Base-by-base conservation (phyloP, 257 asterid genomes). In the Catharanthus roseus region DNA sequence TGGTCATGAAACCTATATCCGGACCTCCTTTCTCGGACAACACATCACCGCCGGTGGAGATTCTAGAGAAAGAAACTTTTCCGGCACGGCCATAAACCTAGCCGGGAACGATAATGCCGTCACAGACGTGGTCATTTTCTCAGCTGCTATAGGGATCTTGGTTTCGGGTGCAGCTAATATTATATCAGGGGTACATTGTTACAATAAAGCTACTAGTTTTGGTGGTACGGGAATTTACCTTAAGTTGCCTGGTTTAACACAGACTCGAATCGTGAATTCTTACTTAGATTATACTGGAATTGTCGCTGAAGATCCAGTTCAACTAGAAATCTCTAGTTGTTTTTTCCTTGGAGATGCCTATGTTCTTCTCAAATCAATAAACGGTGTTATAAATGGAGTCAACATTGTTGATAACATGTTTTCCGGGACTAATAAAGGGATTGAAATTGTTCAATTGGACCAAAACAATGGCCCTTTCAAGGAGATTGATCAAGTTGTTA, bases 281-380 rank as follows among this genome's bases (percentile, higher is more conserved):
- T 93, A 91, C 81, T 45, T 93, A 41, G 97, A 91, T 68, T 93
- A 3, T 82, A 91, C 96, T 0, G 95, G 97, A 7, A 89, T 89
- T 10, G 97, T 93, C 0, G 97, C 93, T 0, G 99, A 91, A 79
- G 99, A 93, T 28, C 97, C 99, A 0, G 99, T 88, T 31, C 99
- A 93, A 70, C 86, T 93, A 54, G 88, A 86, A 16, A 73, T 93
- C 21, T 78, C 95, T 0, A 82, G 75, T 57, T 81, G 84, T 2
- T 93, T 93, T 65, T 93, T 93, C 81, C 91, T 91, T 0, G 99
- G 99, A 1, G 97, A 88, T 39, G 97, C 86, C 0, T 81, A 67
- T 60, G 31, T 93, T 36, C 72, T 82, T 21, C 70, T 93, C 36
- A 93, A 87, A 61, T 82, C 99, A 0, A 56, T 93, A 0, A 82